Evolutionary conservation across 2,329 filamentous ascomycete genomes (phyloP).

Genomic region (Clonostachys byssicola): DNA sequence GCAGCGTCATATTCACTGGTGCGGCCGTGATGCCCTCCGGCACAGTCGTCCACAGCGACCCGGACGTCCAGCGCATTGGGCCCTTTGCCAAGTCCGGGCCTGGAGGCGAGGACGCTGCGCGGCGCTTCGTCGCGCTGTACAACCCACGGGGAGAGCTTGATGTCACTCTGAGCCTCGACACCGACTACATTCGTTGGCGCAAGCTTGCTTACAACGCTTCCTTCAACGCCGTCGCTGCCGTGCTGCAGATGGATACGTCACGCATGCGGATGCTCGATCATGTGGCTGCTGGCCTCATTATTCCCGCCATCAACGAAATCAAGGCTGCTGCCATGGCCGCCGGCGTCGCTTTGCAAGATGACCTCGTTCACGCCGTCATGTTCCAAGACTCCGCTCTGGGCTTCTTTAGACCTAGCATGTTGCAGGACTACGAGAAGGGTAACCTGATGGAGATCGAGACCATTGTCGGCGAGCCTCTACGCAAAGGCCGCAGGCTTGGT

Average conservation of each 20-base stretch:
- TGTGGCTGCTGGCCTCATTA: constrained; percentile 39
- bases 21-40: constrained; percentile 41
- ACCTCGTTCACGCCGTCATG: constrained; percentile 38
- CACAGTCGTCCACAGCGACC: constrained; percentile 45
- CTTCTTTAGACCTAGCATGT: constrained; percentile 48
- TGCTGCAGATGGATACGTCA: constrained; percentile 44
- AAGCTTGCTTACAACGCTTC: constrained; percentile 47
- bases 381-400: constrained; percentile 41
- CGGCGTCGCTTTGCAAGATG: constrained; percentile 33
- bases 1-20: constrained; percentile 47
- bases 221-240: constrained; percentile 46
- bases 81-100: constrained; percentile 16
- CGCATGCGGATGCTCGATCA: constrained; percentile 39
- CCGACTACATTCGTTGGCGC: constrained; percentile 39
- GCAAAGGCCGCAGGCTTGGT: constrained; percentile 35
- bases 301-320: constrained; percentile 50
- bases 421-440: constrained; percentile 41
- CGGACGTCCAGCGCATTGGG: constrained; percentile 44
- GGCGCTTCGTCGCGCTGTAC: constrained; percentile 42
- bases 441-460: constrained; percentile 40
- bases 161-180: constrained; percentile 31
- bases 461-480: constrained; percentile 46
- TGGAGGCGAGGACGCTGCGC: constrained; percentile 23
- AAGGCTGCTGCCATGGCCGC: constrained; percentile 34
- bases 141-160: constrained; percentile 35